These are phyloP conservation scores for Arabis alpina DNA, from an alignment of 345 rosid species.

Conservation along the genomic window DNA sequence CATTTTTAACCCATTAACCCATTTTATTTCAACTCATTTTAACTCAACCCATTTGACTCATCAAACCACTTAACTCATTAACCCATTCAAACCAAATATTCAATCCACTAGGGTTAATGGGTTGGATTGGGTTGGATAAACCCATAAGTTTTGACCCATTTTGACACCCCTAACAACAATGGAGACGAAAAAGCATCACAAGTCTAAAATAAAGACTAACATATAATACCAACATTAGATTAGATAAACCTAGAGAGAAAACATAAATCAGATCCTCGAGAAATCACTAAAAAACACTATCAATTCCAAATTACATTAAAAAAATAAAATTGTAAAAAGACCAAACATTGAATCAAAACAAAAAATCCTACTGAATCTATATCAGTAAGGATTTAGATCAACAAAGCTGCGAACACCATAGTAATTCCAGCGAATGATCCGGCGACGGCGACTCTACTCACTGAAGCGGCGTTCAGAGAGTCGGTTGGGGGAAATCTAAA, in stretches of 20 bases:
- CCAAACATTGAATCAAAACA: not conserved
- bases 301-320: constrained; percentile 1
- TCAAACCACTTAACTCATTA: no score
- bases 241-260: no score
- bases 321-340: not conserved
- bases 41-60: no score
- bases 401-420: constrained; percentile 45
- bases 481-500: constrained; percentile 9
- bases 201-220: no score
- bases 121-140: no score
- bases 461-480: constrained; percentile 40
- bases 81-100: no score
- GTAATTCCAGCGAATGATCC: constrained; percentile 45
- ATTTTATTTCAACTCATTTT: no score
- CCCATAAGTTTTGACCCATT: no score
- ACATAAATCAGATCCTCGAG: not conserved
- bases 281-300: not conserved
- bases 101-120: no score
- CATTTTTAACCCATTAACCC: no score
- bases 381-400: constrained; percentile 23
- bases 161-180: no score
- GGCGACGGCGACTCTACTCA: constrained; percentile 48
- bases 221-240: not conserved
- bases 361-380: constrained; percentile 42
- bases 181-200: no score